A percentile compares a stretch with the other conserved stretches of the same genome.
Evolutionary conservation across 352 stramenopile genomes (phyloP).

Genomic region (Globisporangium middletonii): DNA sequence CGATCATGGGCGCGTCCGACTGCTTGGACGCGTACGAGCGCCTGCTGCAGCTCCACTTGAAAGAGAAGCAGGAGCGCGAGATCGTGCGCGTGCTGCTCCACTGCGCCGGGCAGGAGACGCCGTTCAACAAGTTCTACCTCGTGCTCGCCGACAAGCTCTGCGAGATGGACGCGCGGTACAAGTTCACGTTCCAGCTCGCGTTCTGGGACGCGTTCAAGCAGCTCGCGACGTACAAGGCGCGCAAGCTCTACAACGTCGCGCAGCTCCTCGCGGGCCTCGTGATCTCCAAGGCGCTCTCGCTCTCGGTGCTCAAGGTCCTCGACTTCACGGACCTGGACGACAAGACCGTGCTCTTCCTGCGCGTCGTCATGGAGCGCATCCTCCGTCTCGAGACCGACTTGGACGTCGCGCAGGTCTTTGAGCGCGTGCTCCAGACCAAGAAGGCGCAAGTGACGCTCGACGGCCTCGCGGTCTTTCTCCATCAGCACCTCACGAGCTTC

Average conservation of each 20-base stretch:
- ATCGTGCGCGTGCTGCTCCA: constrained; percentile 94
- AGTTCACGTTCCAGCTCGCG: constrained; percentile 95
- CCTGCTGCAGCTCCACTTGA: constrained; percentile 85
- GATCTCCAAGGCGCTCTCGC: constrained; percentile 47
- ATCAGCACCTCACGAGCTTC: constrained; percentile 71
- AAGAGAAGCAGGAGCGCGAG: constrained; percentile 91
- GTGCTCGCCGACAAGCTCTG: constrained; percentile 91
- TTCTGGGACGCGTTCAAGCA: constrained; percentile 98
- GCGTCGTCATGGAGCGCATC: constrained; percentile 70
- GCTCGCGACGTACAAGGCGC: constrained; percentile 64
- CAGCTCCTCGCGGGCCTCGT: constrained; percentile 82
- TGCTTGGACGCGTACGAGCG: constrained; percentile 96
- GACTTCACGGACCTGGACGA: constrained; percentile 89
- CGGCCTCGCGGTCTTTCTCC: constrained; percentile 70
- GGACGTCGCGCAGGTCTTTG: constrained; percentile 66
- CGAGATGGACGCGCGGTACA: constrained; percentile 92
- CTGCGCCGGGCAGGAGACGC: constrained; percentile 80
- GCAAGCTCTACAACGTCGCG: constrained; percentile 89
- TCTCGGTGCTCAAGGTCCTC: constrained; percentile 89
- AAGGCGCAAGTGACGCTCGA: constrained; percentile 77
- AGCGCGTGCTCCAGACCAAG: constrained; percentile 72
- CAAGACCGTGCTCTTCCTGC: constrained; percentile 86
- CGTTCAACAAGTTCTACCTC: constrained; percentile 96
- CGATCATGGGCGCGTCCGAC: constrained; percentile 94
- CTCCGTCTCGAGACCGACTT: constrained; percentile 60